phyloP scores from a whole-genome alignment of 805 yeast genomes.

The Cyberlindnera euphorbiae region DNA sequence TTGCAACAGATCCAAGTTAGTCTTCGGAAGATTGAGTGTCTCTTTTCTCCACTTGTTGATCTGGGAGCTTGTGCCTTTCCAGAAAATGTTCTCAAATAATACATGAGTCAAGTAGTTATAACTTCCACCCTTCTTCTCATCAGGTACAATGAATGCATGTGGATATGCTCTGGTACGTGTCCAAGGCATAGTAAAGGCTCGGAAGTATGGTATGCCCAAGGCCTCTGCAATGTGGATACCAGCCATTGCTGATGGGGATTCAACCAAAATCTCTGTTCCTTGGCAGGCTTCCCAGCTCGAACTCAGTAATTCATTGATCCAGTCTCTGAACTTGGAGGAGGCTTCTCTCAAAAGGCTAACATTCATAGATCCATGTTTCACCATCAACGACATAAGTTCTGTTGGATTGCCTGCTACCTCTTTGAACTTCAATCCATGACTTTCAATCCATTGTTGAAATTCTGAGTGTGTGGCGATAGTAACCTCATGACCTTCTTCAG shows the following conservation, averaged over 20 bases:
- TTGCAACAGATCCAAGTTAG: conserved; percentile 65
- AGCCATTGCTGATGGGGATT: conserved; percentile 95
- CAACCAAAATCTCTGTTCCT: conserved; percentile 74
- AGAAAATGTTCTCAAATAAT: conserved; percentile 85
- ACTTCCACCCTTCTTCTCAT: conserved; percentile 87
- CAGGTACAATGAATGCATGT: conserved; percentile 94
- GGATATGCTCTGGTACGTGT: conserved; percentile 93
- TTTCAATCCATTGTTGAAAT: conserved; percentile 68
- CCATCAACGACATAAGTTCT: conserved; percentile 88
- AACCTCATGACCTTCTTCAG: conserved; percentile 77
- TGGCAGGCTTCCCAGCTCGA: conserved; percentile 88
- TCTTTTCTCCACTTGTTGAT: conserved; percentile 84
- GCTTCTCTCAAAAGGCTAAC: conserved; percentile 83
- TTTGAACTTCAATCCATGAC: conserved; percentile 62
- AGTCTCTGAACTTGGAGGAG: conserved; percentile 65
- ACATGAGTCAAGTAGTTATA: conserved; percentile 91
- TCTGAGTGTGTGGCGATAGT: conserved; percentile 84
- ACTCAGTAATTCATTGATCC: conserved; percentile 71
- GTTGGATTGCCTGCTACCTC: conserved; percentile 91
- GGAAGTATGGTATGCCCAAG: conserved; percentile 78
- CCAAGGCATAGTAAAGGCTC: conserved; percentile 99
- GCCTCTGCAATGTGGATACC: conserved; percentile 96
- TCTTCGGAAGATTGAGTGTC: conserved; percentile 57
- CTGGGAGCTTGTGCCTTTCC: conserved; percentile 88
- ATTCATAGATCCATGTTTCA: conserved; percentile 81